Evolutionary conservation across 257 asterid species (phyloP).

Genomic region (Solanum etuberosum): DNA sequence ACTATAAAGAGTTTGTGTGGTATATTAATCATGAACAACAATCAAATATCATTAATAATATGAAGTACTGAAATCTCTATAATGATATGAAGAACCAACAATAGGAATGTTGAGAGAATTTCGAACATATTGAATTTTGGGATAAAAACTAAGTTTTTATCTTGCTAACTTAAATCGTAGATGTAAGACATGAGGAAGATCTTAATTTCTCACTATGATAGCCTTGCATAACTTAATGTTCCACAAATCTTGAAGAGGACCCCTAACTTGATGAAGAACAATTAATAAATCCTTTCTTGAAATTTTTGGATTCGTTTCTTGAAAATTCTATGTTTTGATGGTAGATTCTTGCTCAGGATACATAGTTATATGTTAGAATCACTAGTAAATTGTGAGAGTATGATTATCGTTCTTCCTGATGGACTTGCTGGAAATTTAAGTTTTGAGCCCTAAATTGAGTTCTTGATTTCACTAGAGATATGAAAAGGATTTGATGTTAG

Average conservation of each 20-base stretch:
- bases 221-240: not conserved
- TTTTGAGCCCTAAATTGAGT: not conserved
- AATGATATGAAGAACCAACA: not conserved
- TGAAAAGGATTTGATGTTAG: not conserved
- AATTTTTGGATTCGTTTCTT: not conserved
- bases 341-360: not conserved
- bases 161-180: not conserved
- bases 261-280: not conserved
- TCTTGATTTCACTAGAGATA: not conserved
- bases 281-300: not conserved
- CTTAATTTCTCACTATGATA: not conserved
- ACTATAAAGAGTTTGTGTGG: not conserved
- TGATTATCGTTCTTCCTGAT: not conserved
- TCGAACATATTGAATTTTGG: not conserved
- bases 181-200: not conserved
- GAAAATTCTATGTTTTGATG: not conserved
- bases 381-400: not conserved
- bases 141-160: not conserved
- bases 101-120: not conserved
- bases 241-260: not conserved
- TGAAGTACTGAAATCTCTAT: not conserved
- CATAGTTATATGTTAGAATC: not conserved
- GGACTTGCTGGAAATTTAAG: not conserved
- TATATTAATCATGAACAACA: not conserved
- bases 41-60: not conserved